Evolutionary conservation across 768 basidiomycete genomes (phyloP), one percentile per base, ranked within the genome.

Genomic region (Glaciozyma antarctica): DNA sequence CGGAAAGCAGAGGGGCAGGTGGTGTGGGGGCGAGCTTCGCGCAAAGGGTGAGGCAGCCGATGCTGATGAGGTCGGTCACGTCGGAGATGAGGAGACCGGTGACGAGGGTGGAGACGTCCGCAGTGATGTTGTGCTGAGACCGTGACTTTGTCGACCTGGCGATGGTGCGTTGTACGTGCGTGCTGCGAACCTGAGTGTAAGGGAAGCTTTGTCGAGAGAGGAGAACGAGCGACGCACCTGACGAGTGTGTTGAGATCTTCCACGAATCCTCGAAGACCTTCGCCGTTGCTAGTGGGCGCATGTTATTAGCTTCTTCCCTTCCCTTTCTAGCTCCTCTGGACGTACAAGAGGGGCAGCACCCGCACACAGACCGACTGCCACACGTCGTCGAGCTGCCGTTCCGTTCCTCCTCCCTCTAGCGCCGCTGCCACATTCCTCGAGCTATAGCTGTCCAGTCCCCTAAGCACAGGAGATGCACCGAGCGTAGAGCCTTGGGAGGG

Each of bases 351-450:
- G 16, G 73, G 73, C 21, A 74, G 28, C 15, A 71, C 69, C 22
- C 67, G 34, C 3, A 74, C 62, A 55, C 67, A 69, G n/a, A 71
- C 72, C 16, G 67, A 56, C 57, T 71, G 70, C 73, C 73, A 74
- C 21, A 64, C 73, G 34, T 74, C 73, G 43, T 70, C 69, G 16
- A 54, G n/a, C 43, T 52, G 48, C 10, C 64, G 32, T 21, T 34
- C 38, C 26, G 64, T 60, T 3, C n/a, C 32, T 7, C 63, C 63
- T 21, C 48, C 56, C 8, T 70, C 69, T 30, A 70, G 49, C 1
- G 63, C 65, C 0, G 65, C 65, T 0, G 69, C 65, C 24, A 70
- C 65, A 53, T 67, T 66, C 32, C 58, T 44, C 30, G 65, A 49
- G 49, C 28, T 57, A 55, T 62, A 70, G 32, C 55, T 57, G 34